Percentiles rank a stretch among this genome's conserved stretches.
Conservation (phyloP, 495 filamentous ascomycete genomes). For the Cairneyella variabilis region DNA sequence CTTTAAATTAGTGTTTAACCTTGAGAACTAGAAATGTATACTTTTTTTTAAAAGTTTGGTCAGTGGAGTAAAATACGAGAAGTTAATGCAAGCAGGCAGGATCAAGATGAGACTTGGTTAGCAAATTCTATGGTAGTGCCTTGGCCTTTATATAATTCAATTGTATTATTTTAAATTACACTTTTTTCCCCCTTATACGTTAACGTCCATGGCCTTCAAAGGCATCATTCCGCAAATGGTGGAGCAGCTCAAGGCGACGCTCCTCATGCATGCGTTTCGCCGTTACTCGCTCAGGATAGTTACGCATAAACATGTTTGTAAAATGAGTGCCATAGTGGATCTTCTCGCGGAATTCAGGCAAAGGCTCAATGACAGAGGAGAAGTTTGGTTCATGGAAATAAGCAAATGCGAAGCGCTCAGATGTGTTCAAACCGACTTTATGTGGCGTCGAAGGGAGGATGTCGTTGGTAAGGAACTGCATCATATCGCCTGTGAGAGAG, state of each 20-base stretch:
- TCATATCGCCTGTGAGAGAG: conserved; percentile 37
- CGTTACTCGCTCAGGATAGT: conserved; percentile 43
- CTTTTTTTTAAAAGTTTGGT: no score
- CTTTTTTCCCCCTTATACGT: no score
- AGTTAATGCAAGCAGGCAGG: no score
- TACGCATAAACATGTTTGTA: conserved; percentile 45
- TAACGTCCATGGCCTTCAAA: background rate
- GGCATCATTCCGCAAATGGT: background rate
- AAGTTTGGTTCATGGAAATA: conserved; percentile 48
- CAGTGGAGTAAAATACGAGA: no score
- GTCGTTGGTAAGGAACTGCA: conserved; percentile 40
- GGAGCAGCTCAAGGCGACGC: background rate
- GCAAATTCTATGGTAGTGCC: no score
- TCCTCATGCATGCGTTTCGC: conserved; percentile 28
- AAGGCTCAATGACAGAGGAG: conserved; percentile 35
- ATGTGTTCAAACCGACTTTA: conserved; percentile 43
- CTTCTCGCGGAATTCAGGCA: conserved; percentile 29
- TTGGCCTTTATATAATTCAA: no score
- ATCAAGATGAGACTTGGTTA: no score
- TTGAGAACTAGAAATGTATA: no score
- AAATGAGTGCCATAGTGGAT: conserved; percentile 47
- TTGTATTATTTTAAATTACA: no score
- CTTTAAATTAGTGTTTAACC: no score
- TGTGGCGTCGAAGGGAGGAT: conserved; percentile 39
- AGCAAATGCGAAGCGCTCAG: conserved; percentile 37